phyloP scores from a whole-genome alignment of 768 basidiomycete genomes.

The Russula lepida region DNA sequence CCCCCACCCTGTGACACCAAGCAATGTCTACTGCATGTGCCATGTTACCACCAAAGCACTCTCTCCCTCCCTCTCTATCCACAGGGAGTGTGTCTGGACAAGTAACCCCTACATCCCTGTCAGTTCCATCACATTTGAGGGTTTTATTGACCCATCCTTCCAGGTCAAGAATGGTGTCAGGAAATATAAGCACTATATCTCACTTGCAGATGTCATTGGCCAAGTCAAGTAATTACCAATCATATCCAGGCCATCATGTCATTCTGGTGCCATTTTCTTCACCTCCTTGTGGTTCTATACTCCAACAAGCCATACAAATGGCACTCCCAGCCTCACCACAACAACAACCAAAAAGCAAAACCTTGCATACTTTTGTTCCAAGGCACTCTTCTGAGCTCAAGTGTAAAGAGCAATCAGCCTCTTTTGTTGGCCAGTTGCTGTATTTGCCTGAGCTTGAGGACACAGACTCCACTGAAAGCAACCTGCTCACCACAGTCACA shows the following conservation, averaged over 20 bases:
- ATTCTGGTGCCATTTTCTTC: constrained; percentile 21
- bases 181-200: background rate
- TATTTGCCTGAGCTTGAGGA: constrained; percentile 37
- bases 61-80: constrained; percentile 33
- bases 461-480: constrained; percentile 29
- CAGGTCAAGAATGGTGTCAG: constrained; percentile 18
- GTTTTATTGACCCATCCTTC: constrained; percentile 18
- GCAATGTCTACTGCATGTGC: constrained; percentile 66
- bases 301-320: constrained; percentile 29
- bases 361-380: constrained; percentile 18
- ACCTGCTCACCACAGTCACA: constrained; percentile 58
- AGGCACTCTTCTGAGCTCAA: constrained; percentile 14
- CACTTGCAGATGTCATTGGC: constrained; percentile 20
- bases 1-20: constrained; percentile 72
- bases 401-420: background rate
- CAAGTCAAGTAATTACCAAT: constrained; percentile 14
- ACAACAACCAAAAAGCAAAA: constrained; percentile 7
- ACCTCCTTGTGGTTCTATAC: constrained; percentile 24
- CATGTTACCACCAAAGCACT: constrained; percentile 32
- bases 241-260: constrained; percentile 17
- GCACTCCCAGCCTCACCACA: constrained; percentile 30
- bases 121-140: constrained; percentile 20
- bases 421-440: constrained; percentile 14
- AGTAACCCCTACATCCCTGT: constrained; percentile 21
- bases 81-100: constrained; percentile 24